Base-by-base conservation (phyloP, 2,329 filamentous ascomycete species). In the Cladosporium sphaerospermum region DNA sequence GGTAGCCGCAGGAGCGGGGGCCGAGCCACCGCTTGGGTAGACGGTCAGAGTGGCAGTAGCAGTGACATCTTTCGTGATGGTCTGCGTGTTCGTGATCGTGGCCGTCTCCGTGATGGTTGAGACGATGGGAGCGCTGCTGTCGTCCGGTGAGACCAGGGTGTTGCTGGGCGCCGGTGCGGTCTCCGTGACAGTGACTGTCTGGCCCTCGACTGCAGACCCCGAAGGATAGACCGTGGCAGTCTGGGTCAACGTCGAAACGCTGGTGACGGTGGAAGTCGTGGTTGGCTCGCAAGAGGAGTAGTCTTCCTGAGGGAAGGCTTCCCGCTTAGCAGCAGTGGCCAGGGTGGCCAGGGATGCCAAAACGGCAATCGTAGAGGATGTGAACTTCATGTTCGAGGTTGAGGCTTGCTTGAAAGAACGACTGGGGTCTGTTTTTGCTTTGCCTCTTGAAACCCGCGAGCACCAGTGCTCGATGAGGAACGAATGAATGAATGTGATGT, bases 281-380 rank as follows among this genome's bases (percentile, higher is more conserved):
- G 50, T 31, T 28, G 47, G 36, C 23, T 46, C 39, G 43, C 47
- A 46, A 28, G 53, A 51, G 32, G 34, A 18, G 52, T 14, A n/a
- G 33, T 54, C 42, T 33, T 53, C 43, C 48, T 45, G 43, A 28
- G 34, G 41, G 40, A 52, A 47, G 36, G 58, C 57, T 13, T 47
- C 53, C 23, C 78, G 78, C 42, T 62, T 69, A 54, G 64, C 71
- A 61, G 70, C 78, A 48, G 73, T 68, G 60, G 75, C 77, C 57
- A 72, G 66, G 55, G 73, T 71, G 57, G 71, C 58, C 42, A 79
- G 64, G 62, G 70, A 69, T 59, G 74, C 72, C 57, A 50, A 34
- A 42, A 75, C 57, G 58, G 72, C 70, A 58, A 75, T 59, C 54
- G 71, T 67, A 57, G 74, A 62, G 49, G 69, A 64, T 61, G 69